Base-by-base conservation (phyloP, 768 basidiomycete species). In the Ramaria sp. region DNA sequence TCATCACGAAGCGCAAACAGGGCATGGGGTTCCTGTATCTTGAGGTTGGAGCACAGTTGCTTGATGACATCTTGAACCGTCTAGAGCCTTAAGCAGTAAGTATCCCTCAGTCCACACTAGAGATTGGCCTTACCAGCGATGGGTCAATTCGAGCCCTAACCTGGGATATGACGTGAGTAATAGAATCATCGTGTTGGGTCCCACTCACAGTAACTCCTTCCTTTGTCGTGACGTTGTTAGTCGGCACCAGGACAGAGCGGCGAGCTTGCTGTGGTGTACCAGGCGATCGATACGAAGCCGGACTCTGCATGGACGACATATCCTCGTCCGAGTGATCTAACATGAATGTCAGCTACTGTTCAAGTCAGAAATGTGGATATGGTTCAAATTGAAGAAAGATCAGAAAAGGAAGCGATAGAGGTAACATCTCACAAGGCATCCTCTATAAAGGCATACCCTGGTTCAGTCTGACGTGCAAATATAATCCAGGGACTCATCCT, bases 81-180 rank as follows among this genome's bases (percentile, higher is more conserved):
- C 28, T 63, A 54, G 18, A 38, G 10, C 12, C 30, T 20, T 22
- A 50, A 9, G 34, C 20, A 24, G 38, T 20, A 24, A 44, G 49
- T 20, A 1, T 36, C 13, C 12, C 25, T 24, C 10, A 34, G 25
- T 10, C 34, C 1, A 24, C 2, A 9, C 15, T 30, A 15, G 36
- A 30, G 13, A 42, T 20, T 18, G 20, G n/a, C 37, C 62, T 41
- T 48, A 60, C 63, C n/a, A 91, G 73, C 5, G 87, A 82, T 15
- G 86, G 85, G 64, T 92, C 89, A 60, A 92, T 92, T 56, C 89
- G 80, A 10, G 87, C 83, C 58, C 88, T 82, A 20, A 91, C 87
- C 42, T 82, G 36, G 10, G 8, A 1, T 13, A 15, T 30, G 22
- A 25, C 12, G 32, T 20, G 36, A 43, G 52, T 24, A 5, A 25